Base-by-base conservation (phyloP, 2,329 filamentous ascomycete genomes). In the Fusarium neocosmosporiellum region DNA sequence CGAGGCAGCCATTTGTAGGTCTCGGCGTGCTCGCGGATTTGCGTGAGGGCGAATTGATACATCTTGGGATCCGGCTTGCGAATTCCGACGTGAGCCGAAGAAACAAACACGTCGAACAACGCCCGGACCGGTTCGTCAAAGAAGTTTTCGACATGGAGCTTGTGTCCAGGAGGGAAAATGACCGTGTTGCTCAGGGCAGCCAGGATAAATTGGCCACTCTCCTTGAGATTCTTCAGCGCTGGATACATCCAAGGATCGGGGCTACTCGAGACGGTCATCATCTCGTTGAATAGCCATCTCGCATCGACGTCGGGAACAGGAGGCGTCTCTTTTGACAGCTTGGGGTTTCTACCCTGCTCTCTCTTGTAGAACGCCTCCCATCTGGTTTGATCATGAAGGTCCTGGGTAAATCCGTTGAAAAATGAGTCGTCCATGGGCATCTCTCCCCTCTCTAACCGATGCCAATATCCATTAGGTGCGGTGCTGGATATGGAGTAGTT, bases 171-270 rank as follows among this genome's bases (percentile, higher is more conserved):
- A 0, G 95, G 96, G 77, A 97, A 98, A 27, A 94, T 92, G 29
- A 96, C 90, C 0, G 96, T 98, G 79, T 99, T 98, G 76, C 92
- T 95, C 72, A 98, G 85, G 2, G 95, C 96, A 1, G 92, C 96
- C 2, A 98, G 82, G 36, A 96, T 87, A 74, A 92, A 95, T 65
- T 85, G 84, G 1, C 90, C 88, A 59, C 88, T 91, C 5, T 86
- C 86, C 67, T 89, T 88, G 66, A 99, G 85, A 39, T 87, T 89
- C 77, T 90, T 84, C 43, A 98, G 84, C 2, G 95, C 95, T 0
- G 95, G 95, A 72, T 90, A 94, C 92, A 98, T 96, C 86, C 93
- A 93, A 5, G 94, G 94, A 80, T 99, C 96, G 1, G 93, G 91
- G 2, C 84, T 82, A 7, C 90, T 86, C 13, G 93, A 91, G 14